Evolutionary conservation across 1,284 basidiomycete genomes (phyloP).

Genomic region (Ustilago xerochloae): DNA sequence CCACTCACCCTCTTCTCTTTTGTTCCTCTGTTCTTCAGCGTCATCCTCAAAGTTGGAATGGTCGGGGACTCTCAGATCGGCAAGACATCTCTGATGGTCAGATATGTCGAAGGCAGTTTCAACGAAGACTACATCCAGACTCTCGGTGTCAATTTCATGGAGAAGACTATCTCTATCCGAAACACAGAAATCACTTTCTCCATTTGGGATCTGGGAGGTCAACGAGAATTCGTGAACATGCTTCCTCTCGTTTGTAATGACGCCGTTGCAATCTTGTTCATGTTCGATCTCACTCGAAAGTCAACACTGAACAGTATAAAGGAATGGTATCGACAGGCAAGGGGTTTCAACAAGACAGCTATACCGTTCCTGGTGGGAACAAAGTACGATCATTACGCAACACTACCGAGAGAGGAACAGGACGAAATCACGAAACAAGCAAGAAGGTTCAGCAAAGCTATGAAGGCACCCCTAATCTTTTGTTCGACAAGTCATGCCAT

Average conservation of each 20-base stretch:
- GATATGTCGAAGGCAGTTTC: constrained; percentile 70
- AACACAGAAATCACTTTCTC: constrained; percentile 99
- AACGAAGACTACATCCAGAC: constrained; percentile 98
- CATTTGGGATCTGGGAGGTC: constrained; percentile 98
- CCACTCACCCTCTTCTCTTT: neutral
- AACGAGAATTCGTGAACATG: constrained; percentile 99
- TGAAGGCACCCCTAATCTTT: constrained; percentile 98
- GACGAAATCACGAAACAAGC: constrained; percentile 90
- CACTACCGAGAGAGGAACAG: constrained; percentile 93
- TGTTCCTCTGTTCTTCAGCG: constrained; percentile 63
- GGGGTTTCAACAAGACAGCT: constrained; percentile 86
- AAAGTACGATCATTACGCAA: constrained; percentile 97
- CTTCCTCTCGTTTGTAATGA: constrained; percentile 95
- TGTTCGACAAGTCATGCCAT: constrained; percentile 97
- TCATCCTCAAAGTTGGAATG: constrained; percentile 98
- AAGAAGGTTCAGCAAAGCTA: constrained; percentile 94
- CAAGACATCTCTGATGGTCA: constrained; percentile 97
- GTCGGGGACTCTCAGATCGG: constrained; percentile 98
- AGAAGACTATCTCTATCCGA: constrained; percentile 95
- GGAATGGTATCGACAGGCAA: constrained; percentile 98
- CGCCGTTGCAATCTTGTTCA: constrained; percentile 97
- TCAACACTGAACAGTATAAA: constrained; percentile 97
- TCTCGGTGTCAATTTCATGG: constrained; percentile 96
- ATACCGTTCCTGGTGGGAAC: constrained; percentile 80
- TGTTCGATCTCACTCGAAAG: constrained; percentile 98